phyloP scores from a whole-genome alignment of 164 flowering plant species.

The Aristolochia contorta region DNA sequence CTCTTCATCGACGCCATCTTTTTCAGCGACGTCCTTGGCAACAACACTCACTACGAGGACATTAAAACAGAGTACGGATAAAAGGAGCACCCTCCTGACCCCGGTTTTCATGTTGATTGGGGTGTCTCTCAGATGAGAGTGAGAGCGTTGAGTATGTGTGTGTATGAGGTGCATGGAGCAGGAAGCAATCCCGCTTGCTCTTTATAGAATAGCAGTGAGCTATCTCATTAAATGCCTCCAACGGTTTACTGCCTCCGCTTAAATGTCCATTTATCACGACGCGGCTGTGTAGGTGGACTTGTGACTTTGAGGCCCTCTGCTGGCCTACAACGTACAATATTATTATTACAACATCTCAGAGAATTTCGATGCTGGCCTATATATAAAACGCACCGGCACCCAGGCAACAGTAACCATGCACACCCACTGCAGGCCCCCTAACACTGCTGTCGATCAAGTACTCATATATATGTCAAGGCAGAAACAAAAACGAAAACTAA shows the following conservation, averaged over 20 bases:
- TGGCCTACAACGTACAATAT: too few species aligned
- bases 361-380: too few species aligned
- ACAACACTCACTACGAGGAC: slow-evolving; percentile 19
- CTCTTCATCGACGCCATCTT: slow-evolving; percentile 18
- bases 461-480: too few species aligned
- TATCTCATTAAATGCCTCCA: slow-evolving; percentile 1
- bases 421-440: too few species aligned
- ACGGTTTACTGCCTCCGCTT: background rate
- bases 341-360: too few species aligned
- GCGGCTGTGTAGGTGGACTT: background rate
- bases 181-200: background rate
- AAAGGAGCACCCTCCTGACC: slow-evolving; percentile 7
- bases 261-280: background rate
- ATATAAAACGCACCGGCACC: background rate
- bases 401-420: background rate
- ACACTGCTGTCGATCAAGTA: too few species aligned
- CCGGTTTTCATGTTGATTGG: slow-evolving; percentile 11
- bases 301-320: background rate
- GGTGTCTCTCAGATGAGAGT: background rate
- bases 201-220: background rate
- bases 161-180: background rate
- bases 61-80: slow-evolving; percentile 25
- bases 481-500: too few species aligned
- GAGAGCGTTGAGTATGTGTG: too few species aligned
- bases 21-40: slow-evolving; percentile 11